phyloP scores from a whole-genome alignment of 139 green algal genomes.

The Tetradesmus obliquus region DNA sequence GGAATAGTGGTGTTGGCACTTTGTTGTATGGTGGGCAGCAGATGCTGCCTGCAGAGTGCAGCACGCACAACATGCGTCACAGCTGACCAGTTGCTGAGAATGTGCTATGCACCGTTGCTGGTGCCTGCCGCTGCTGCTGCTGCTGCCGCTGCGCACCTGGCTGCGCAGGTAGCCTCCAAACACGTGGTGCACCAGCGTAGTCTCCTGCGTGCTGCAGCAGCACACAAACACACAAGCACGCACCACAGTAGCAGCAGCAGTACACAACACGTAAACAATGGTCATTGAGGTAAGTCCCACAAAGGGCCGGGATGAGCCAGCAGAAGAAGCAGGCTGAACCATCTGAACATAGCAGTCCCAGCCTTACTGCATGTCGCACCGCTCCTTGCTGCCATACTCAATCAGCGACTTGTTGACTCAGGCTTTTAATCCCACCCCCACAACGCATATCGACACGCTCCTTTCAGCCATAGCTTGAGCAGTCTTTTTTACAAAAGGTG shows the following conservation, averaged over 20 bases:
- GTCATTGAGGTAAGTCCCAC: neutral
- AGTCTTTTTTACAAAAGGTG: no score
- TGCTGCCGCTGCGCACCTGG: constrained; percentile 53
- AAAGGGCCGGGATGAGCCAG: no score
- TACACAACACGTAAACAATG: neutral
- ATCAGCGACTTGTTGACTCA: no score
- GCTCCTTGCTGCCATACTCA: no score
- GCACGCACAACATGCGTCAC: neutral
- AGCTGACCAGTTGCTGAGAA: neutral
- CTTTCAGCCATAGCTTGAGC: no score
- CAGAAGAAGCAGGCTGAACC: no score
- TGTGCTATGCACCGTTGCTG: neutral
- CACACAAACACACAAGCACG: neutral
- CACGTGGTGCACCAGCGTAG: constrained; percentile 71
- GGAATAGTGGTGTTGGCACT: no score
- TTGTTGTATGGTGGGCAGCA: no score
- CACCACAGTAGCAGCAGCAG: neutral
- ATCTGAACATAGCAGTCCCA: no score
- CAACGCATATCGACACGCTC: no score
- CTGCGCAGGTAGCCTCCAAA: constrained; percentile 75
- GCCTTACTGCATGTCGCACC: no score
- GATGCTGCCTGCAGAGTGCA: neutral
- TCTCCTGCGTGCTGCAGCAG: constrained; percentile 68
- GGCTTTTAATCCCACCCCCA: no score
- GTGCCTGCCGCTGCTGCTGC: constrained; percentile 29